Percentiles rank a stretch among this genome's conserved stretches.
phyloP scores from a whole-genome alignment of 768 basidiomycete genomes.

The Sistotremastrum niveocremeum region DNA sequence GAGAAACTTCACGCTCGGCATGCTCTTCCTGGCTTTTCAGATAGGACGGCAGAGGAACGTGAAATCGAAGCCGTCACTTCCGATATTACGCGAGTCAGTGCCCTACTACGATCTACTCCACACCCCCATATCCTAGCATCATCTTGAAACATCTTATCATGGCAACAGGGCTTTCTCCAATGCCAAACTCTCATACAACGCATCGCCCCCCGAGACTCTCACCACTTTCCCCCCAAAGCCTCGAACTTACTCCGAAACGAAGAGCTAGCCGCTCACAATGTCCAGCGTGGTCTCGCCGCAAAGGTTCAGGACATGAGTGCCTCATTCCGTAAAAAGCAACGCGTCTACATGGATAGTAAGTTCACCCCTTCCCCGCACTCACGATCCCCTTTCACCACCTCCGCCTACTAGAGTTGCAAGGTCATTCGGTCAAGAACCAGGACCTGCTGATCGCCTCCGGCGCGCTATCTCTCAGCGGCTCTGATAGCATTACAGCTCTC shows the following conservation, averaged over 20 bases:
- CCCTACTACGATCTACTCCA: slow-evolving; percentile 2
- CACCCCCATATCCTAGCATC: background rate
- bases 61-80: slow-evolving; percentile 82
- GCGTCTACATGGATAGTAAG: slow-evolving; percentile 96
- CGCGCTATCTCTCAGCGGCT: slow-evolving; percentile 65
- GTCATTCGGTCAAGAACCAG: slow-evolving; percentile 95
- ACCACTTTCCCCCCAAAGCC: slow-evolving; percentile 49
- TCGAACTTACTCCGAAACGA: slow-evolving; percentile 34
- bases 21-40: slow-evolving; percentile 89
- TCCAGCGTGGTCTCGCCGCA: slow-evolving; percentile 90
- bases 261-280: slow-evolving; percentile 71
- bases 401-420: slow-evolving; percentile 62
- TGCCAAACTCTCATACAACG: slow-evolving; percentile 54
- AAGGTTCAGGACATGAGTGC: slow-evolving; percentile 90
- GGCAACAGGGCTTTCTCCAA: slow-evolving; percentile 46
- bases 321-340: slow-evolving; percentile 92
- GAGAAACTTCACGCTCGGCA: slow-evolving; percentile 97
- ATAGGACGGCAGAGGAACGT: slow-evolving; percentile 84
- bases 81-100: slow-evolving; percentile 73
- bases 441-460: slow-evolving; percentile 87
- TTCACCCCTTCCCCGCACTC: slow-evolving; percentile 10
- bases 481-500: slow-evolving; percentile 70
- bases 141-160: slow-evolving; percentile 1
- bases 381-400: slow-evolving; percentile 7
- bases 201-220: slow-evolving; percentile 44